Conservation (phyloP, 2,329 filamentous ascomycete genomes). For the Ophiocordyceps robertsii region DNA sequence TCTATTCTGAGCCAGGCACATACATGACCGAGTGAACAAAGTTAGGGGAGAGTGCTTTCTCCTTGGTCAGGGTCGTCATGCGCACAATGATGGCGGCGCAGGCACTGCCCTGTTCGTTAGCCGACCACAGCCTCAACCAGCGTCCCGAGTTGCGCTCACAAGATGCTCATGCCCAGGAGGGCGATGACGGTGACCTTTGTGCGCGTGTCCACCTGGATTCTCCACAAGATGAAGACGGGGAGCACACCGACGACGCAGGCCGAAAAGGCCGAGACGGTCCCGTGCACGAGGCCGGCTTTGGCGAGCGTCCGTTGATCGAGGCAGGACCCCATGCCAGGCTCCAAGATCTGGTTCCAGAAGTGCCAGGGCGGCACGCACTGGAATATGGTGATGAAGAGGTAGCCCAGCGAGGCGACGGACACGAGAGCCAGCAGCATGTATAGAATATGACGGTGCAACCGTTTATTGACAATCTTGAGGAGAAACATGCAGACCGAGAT, state of each 20-base stretch:
- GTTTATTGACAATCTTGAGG: conserved; percentile 1
- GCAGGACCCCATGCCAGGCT: neutral
- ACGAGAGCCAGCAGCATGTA: conserved; percentile 1
- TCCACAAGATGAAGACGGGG: conserved; percentile 2
- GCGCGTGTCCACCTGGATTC: neutral
- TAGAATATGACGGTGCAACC: neutral
- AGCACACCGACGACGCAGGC: conserved; percentile 2
- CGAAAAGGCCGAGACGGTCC: conserved; percentile 1
- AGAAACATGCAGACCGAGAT: conserved; percentile 3
- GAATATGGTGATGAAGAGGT: neutral
- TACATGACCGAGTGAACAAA: conserved; percentile 2
- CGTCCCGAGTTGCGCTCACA: neutral
- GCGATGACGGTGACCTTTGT: conserved; percentile 1
- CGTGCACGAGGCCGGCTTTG: neutral
- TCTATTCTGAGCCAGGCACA: neutral
- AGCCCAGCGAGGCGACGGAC: neutral
- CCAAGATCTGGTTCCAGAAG: conserved; percentile 1
- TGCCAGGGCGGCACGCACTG: conserved; percentile 2
- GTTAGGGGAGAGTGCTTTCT: neutral
- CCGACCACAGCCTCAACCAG: neutral
- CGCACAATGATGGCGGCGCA: conserved; percentile 1
- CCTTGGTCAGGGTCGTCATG: neutral
- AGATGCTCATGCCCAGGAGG: conserved; percentile 3
- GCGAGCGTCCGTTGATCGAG: neutral
- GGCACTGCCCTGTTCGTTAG: conserved; percentile 1